Evolutionary conservation across 2,329 filamentous ascomycete species (phyloP), one percentile per base, ranked within the genome.

Genomic region (Aspergillus vadensis): DNA sequence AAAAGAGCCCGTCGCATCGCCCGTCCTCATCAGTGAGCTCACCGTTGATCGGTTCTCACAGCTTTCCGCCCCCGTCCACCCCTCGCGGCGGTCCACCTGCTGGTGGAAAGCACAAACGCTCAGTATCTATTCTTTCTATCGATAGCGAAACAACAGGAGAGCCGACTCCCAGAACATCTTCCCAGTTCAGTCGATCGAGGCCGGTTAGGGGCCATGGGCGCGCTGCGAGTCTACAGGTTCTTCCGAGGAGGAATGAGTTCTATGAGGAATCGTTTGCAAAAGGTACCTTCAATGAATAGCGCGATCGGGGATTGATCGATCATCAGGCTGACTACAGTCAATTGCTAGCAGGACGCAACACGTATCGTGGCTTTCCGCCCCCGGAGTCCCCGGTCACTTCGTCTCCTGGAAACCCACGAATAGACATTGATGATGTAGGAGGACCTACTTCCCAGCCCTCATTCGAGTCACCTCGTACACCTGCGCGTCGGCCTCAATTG

Each of bases 81-180:
- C 72, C 72, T 47, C 70, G 71, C 58, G 70, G 62, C 65, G 70
- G 69, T 59, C 69, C 74, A 69, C 65, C 59, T 25, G 59, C 73
- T 8, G 67, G 82, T n/a, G 85, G 89, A 69, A 80, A 82, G 56
- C 91, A 93, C 69, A 87, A 89, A 73, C 83, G 90, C 68, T 94
- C 91, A 3, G 83, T 95, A 30, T 95, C 91, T 17, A 94, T 95
- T 64, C 86, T 94, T 49, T 94, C 91, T 9, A 86, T 94, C 67
- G 89, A 88, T 58, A 80, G 79, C 63, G 80, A 83, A 67, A 74
- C 74, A 61, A 64, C 71, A 64, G 63, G 64, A 55, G 68, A 74
- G 57, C 70, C 75, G 56, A 65, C 71, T 2, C 71, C 70, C 39
- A 60, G 62, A 36, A 73, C 69, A n/a, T 65, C 65, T 58, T 71